Evolutionary conservation across 371 early-diverging fungal genomes (phyloP), one percentile per base, ranked within the genome.

Genomic region (Basidiobolus meristosporus): DNA sequence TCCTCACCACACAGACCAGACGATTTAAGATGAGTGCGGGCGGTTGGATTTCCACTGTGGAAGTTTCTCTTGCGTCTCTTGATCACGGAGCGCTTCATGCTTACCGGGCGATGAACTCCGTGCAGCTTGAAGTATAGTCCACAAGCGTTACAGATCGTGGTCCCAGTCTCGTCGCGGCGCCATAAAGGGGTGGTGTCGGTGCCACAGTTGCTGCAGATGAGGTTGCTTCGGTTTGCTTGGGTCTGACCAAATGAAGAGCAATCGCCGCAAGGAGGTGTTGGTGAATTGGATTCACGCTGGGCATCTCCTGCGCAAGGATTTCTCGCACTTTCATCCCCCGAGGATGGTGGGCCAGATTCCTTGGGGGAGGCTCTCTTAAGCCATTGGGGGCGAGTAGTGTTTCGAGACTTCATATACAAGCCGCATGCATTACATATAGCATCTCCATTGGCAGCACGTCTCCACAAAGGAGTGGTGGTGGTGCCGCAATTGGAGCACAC

Each of bases 351-450:
- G 16, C 46, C 36, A 4, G 36, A 39, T 28, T 43, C 42, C 16
- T 50, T 44, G 16, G 40, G 29, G 39, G 45, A 20, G 32, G 67
- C 61, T 41, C 77, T 70, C 43, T 81, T 81, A 26, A 82, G 65
- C 73, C 79, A 76, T 37, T 66, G 66, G 33, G 88, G 88, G 6
- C 88, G 73, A 40, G 71, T 73, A 16, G 74, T 70, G 44, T 82
- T 79, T 39, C 84, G 69, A 17, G 85, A 80, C 53, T 84, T 84
- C 42, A 69, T 62, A 20, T 70, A 80, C 47, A 65, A 55, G 42
- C 82, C 81, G 59, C 91, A 92, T 12, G 91, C 90, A 59, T 90
- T 91, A 57, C 92, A 91, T 44, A 90, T 72, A 4, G 38, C 34
- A 6, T 31, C 60, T 7, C 80, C 82, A 29, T 69, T 59, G 16